Evolutionary conservation across 1,284 basidiomycete genomes (phyloP).

Genomic region (Rhodotorula sp.): DNA sequence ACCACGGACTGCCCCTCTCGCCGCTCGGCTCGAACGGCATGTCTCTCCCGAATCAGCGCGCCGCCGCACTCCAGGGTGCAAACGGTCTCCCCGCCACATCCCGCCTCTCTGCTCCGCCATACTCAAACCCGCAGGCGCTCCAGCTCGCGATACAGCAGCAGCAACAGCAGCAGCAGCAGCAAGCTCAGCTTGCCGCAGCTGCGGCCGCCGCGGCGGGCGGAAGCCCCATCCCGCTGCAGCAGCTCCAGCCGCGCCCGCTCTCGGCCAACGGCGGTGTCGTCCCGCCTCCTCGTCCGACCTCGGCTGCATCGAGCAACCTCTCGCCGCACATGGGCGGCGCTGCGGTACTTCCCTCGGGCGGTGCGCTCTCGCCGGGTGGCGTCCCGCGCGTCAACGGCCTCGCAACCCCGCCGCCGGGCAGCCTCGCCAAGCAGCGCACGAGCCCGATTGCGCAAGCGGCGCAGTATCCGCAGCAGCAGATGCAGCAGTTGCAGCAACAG

Average conservation of each 20-base stretch:
- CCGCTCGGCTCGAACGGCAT: constrained; percentile 21
- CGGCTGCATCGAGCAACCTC: constrained; percentile 7
- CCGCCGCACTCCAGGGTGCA: constrained; percentile 18
- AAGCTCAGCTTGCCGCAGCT: constrained; percentile 10
- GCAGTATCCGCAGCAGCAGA: background rate
- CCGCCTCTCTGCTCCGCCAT: constrained; percentile 32
- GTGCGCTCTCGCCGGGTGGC: constrained; percentile 6
- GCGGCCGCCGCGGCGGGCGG: constrained; percentile 11
- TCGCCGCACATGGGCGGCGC: constrained; percentile 17
- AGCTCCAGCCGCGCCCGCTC: constrained; percentile 8
- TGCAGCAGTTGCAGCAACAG: constrained; percentile 7
- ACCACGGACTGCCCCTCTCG: background rate
- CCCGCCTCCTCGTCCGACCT: constrained; percentile 18
- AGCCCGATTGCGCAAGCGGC: constrained; percentile 17
- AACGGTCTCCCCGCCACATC: constrained; percentile 37
- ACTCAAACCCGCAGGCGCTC: constrained; percentile 31
- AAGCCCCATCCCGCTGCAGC: constrained; percentile 1
- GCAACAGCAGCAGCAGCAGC: constrained; percentile 23
- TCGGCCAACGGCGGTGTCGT: constrained; percentile 1
- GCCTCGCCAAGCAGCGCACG: constrained; percentile 1
- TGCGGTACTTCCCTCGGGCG: background rate
- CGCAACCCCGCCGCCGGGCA: constrained; percentile 11
- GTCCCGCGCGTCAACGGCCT: constrained; percentile 7
- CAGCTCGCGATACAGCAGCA: constrained; percentile 31
- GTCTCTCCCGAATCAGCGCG: background rate